Evolutionary conservation across 257 asterid genomes (phyloP).

Genomic region (Craterostigma plantagineum): DNA sequence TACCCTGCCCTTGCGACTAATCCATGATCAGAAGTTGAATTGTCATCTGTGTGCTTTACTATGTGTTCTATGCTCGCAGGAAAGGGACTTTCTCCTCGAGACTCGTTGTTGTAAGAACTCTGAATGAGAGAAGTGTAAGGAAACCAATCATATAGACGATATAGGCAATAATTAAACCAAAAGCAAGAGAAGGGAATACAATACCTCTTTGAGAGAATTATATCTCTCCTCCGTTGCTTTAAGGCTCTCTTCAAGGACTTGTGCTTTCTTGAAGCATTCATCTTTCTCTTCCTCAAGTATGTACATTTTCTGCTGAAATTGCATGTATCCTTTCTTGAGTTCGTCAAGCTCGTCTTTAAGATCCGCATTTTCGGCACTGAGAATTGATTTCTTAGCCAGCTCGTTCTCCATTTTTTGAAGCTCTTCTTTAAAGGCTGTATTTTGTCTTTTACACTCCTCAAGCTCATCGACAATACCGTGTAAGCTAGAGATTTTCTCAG

Average conservation of each 20-base stretch:
- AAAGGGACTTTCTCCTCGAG: slow-evolving; percentile 10
- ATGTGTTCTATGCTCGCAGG: slow-evolving; percentile 9
- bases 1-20: slow-evolving; percentile 28
- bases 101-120: slow-evolving; percentile 16
- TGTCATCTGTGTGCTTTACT: not conserved
- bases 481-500: slow-evolving; percentile 21
- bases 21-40: slow-evolving; percentile 10
- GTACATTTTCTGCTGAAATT: slow-evolving; percentile 34
- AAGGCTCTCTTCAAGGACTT: slow-evolving; percentile 35
- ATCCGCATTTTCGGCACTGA: slow-evolving; percentile 16
- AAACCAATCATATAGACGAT: not conserved
- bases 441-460: slow-evolving; percentile 42
- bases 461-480: slow-evolving; percentile 22
- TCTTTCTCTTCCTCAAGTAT: slow-evolving; percentile 47
- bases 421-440: slow-evolving; percentile 30
- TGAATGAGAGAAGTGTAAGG: slow-evolving; percentile 9
- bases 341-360: slow-evolving; percentile 30
- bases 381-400: slow-evolving; percentile 24
- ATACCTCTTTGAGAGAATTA: slow-evolving; percentile 27
- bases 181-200: not conserved
- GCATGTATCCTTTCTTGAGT: slow-evolving; percentile 24
- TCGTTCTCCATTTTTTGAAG: slow-evolving; percentile 32
- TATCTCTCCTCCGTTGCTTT: slow-evolving; percentile 24
- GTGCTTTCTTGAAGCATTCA: slow-evolving; percentile 31
- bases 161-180: not conserved